Conservation (phyloP, 805 yeast genomes). For the Lachancea lanzarotensis region DNA sequence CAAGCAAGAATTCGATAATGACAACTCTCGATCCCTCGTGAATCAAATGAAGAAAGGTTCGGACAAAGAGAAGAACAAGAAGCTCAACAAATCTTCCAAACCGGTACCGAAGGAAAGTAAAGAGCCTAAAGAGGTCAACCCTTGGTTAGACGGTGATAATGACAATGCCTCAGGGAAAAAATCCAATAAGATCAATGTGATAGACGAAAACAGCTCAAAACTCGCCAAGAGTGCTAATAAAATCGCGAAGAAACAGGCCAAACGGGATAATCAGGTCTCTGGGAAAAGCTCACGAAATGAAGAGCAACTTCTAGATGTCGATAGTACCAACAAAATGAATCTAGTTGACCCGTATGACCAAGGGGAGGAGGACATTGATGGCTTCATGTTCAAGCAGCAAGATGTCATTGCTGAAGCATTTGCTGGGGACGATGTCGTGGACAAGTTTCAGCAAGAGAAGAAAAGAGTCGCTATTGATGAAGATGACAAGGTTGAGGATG, state of each 20-base stretch:
- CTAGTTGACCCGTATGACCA: conserved; percentile 44
- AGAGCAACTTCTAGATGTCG: conserved; percentile 38
- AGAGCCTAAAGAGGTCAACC: conserved; percentile 32
- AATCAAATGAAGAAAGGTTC: conserved; percentile 34
- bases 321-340: conserved; percentile 42
- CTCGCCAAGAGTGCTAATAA: conserved; percentile 43
- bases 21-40: conserved; percentile 42
- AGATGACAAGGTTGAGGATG: conserved; percentile 80
- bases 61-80: conserved; percentile 9
- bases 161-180: conserved; percentile 31
- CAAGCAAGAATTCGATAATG: conserved; percentile 43
- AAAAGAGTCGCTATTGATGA: conserved; percentile 59
- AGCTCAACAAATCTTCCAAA: conserved; percentile 7
- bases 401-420: conserved; percentile 86
- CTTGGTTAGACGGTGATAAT: conserved; percentile 43
- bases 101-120: conserved; percentile 4
- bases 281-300: conserved; percentile 34
- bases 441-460: conserved; percentile 73
- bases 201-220: conserved; percentile 46
- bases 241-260: conserved; percentile 33
- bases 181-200: conserved; percentile 41
- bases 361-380: conserved; percentile 40
- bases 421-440: conserved; percentile 93
- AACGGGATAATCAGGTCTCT: conserved; percentile 18
- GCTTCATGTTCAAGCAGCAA: conserved; percentile 63